Base-by-base conservation (phyloP, 257 asterid genomes). In the Solanum arcanum region DNA sequence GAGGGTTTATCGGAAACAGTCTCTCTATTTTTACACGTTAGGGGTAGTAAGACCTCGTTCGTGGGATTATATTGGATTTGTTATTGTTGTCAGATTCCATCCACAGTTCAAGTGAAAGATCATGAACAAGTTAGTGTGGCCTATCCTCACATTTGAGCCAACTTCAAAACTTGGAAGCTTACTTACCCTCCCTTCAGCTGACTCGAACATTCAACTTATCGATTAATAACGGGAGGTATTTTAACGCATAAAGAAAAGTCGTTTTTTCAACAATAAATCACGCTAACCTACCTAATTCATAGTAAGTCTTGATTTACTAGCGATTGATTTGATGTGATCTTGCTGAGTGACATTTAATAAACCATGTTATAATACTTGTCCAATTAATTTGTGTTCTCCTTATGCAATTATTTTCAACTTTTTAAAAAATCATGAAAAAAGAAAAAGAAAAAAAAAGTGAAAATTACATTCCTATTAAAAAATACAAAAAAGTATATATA, bases 21-120 rank as follows among this genome's bases (percentile, higher is more conserved):
- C 75, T 68, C 21, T 69, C 23, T 68, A 29, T 1, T 0, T 31
- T 31, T 9, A 12, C 0, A 68, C 0, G 0, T 0, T 29, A 69
- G 39, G 0, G 37, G 5, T 66, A 66, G 5, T 66, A 66, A 27
- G 35, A 14, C 9, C 2, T 66, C 2, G 33, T 14, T 12, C 2
- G 10, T 66, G 37, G 2, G 1, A 27, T 27, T 68, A 68, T 13
- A 25, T 1, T 27, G 37, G 3, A 12, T 68, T 68, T 69, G 75
- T 29, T 3, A 7, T 69, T 31, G 41, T 69, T 15, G 75, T 14
- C 25, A 33, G 25, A 37, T 31, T 16, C 44, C 25, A 6, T 39
- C 3, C 6, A 70, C 78, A 7, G 23, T 70, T 33, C 77, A 33
- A 31, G 25, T 70, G 44, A 16, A 70, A 18, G 78, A 31, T 70